Percentiles rank a stretch among this genome's conserved stretches.
Evolutionary conservation across 768 basidiomycete species (phyloP).

Genomic region (Naganishia kalamii): DNA sequence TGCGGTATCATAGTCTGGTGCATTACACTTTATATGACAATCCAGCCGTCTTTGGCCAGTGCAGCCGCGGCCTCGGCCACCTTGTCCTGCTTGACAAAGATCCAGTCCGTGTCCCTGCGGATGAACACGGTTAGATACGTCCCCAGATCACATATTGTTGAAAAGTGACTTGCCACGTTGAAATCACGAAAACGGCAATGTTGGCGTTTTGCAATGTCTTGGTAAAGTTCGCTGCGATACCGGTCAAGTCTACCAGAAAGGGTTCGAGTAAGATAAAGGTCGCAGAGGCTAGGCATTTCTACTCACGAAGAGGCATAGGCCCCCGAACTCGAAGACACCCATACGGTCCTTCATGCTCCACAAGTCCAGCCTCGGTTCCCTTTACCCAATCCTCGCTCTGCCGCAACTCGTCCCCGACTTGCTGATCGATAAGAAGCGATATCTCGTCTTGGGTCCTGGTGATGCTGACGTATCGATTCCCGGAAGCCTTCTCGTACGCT

Average conservation of each 20-base stretch:
- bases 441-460: constrained; percentile 14
- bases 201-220: constrained; percentile 5
- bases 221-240: constrained; percentile 19
- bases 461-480: constrained; percentile 5
- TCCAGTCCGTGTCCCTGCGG: constrained; percentile 22
- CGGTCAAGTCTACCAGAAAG: constrained; percentile 8
- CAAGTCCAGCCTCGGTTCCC: not conserved
- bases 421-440: not conserved
- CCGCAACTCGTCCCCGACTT: not conserved
- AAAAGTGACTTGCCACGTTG: constrained; percentile 3
- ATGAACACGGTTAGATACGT: not conserved
- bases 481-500: constrained; percentile 3
- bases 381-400: not conserved
- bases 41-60: constrained; percentile 17
- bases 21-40: not conserved
- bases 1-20: too few species aligned
- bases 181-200: constrained; percentile 22
- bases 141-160: not conserved
- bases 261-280: not conserved
- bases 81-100: constrained; percentile 19
- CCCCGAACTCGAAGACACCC: constrained; percentile 20
- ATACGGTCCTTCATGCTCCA: constrained; percentile 18
- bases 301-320: constrained; percentile 21
- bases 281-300: not conserved
- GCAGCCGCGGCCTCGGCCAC: not conserved